Evolutionary conservation across 257 asterid species (phyloP).

Genomic region (Solanum okadae): DNA sequence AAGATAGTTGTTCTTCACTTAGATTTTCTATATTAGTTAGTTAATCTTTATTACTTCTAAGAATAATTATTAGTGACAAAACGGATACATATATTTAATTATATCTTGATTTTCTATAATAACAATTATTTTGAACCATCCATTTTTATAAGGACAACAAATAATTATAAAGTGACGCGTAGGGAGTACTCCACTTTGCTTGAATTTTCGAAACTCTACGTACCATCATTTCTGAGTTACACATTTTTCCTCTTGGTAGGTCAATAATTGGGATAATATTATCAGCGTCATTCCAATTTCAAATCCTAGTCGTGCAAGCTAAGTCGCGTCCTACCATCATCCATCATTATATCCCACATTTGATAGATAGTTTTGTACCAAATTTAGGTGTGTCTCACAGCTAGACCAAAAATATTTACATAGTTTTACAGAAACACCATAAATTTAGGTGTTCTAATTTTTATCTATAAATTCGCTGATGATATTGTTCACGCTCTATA

Average conservation of each 20-base stretch:
- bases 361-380: background rate
- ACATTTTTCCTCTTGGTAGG: background rate
- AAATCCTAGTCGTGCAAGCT: background rate
- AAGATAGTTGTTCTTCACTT: background rate
- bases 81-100: no score
- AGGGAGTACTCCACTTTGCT: background rate
- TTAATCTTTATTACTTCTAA: no score
- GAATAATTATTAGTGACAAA: no score
- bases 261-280: background rate
- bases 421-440: no score
- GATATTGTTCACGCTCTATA: background rate
- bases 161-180: background rate
- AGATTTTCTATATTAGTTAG: no score
- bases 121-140: background rate
- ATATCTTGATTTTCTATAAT: no score
- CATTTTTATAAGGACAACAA: background rate
- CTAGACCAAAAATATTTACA: background rate
- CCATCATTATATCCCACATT: background rate
- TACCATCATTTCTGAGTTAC: background rate
- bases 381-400: background rate
- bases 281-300: background rate
- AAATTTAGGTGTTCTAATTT: no score
- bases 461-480: background rate
- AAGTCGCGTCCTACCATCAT: background rate
- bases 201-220: background rate